Evolutionary conservation across 1,139 yeast species (phyloP), one percentile per base, ranked within the genome.

Genomic region (Blastobotrys buckinghamii): DNA sequence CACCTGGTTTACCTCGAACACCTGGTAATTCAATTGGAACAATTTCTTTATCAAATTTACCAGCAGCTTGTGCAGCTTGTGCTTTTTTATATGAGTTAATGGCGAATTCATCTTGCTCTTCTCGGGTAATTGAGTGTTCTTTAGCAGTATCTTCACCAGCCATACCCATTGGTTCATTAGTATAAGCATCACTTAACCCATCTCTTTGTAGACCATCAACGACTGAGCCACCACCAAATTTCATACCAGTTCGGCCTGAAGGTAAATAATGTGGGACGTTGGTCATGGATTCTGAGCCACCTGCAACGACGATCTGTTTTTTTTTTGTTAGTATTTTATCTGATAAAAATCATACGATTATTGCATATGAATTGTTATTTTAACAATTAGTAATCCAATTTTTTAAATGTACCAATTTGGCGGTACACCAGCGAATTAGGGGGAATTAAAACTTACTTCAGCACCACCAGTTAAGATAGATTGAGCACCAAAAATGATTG

Each of bases 221-320:
- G 57, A 90, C 61, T 30, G 76, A 64, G 48, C 81, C 71, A 56
- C 87, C 92, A 59, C 98, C 97, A 63, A 81, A 92, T 74, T 92
- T 84, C 60, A 89, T 82, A 59, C 97, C 97, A 44, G 75, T 65
- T 73, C 98, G 84, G 42, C 90, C 90, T 52, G 79, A 65, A 52
- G 96, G 96, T 52, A 88, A 65, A 69, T 92, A 92, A 76, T 92
- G 92, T 52, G 98, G 98, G 40, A 90, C 81, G 67, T 92, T 92
- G 55, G 96, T 77, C 98, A 92, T 92, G 53, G 96, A 84, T 73
- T 92, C 98, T 55, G 96, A 94, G 64, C 98, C 98, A 60, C 97
- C 98, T 46, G 92, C 95, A 59, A 92, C 85, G 42, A 90, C 95
- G 57, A 92, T 82, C 48, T 45, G 34, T 42, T 24, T 32, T 17